phyloP scores from a whole-genome alignment of 768 basidiomycete species.

The Wakefieldia striispora region DNA sequence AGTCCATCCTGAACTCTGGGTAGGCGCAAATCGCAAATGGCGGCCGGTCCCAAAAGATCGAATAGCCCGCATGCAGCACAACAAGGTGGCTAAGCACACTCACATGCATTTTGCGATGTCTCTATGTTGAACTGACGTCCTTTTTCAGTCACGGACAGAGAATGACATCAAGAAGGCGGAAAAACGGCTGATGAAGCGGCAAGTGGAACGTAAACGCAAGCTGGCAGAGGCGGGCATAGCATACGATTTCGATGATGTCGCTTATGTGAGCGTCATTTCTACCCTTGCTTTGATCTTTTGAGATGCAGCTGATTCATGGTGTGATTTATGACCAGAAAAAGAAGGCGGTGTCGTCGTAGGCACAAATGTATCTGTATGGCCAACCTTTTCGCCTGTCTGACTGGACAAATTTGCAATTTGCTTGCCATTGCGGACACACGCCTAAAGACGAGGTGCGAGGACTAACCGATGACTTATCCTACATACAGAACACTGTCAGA shows the following conservation, averaged over 20 bases:
- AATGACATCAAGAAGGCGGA: conserved; percentile 64
- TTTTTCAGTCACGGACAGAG: conserved; percentile 63
- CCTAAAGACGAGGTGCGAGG: neutral
- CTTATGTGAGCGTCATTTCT: conserved; percentile 63
- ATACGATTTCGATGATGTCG: conserved; percentile 78
- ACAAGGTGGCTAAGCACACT: conserved; percentile 72
- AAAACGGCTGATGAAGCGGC: conserved; percentile 70
- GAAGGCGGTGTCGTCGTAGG: conserved; percentile 30
- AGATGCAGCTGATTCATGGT: neutral
- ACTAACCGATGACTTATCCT: neutral
- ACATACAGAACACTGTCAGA: neutral
- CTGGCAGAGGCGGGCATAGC: conserved; percentile 79
- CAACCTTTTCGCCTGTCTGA: too few relatives aligned
- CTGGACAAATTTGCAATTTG: too few relatives aligned
- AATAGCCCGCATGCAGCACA: conserved; percentile 69
- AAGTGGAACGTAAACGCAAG: conserved; percentile 75
- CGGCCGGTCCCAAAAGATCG: conserved; percentile 70
- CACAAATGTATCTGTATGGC: neutral
- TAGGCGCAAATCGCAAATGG: conserved; percentile 96
- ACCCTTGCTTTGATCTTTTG: neutral
- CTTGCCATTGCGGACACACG: neutral
- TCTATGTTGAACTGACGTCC: conserved; percentile 5
- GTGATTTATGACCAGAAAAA: conserved; percentile 30
- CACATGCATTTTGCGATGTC: neutral
- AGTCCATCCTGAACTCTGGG: conserved; percentile 92